Conservation (phyloP, 352 stramenopile species). For the Phytophthora syringae region DNA sequence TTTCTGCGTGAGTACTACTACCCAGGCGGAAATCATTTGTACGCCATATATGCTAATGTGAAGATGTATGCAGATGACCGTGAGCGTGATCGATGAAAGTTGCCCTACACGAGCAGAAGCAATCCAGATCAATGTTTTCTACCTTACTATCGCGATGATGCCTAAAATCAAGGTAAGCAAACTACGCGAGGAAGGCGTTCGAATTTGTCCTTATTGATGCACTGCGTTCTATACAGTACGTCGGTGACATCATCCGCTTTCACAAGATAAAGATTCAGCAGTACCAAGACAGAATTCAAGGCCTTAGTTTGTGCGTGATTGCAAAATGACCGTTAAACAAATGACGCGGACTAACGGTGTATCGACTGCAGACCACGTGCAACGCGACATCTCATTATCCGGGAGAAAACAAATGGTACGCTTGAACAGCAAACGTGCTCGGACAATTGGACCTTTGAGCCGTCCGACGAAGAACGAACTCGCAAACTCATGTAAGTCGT, state of each 20-base stretch:
- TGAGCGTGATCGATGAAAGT: slow-evolving; percentile 74
- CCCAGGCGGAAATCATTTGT: background rate
- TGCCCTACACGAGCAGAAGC: slow-evolving; percentile 55
- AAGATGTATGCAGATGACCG: slow-evolving; percentile 57
- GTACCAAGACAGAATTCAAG: slow-evolving; percentile 65
- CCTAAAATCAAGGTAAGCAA: slow-evolving; percentile 60
- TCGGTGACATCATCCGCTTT: slow-evolving; percentile 82
- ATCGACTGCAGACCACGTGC: slow-evolving; percentile 27
- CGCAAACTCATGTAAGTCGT: slow-evolving; percentile 48
- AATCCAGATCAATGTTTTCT: slow-evolving; percentile 75
- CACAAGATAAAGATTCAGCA: slow-evolving; percentile 77
- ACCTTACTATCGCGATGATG: slow-evolving; percentile 61
- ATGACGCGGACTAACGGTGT: background rate
- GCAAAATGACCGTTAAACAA: background rate
- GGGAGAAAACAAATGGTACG: slow-evolving; percentile 30
- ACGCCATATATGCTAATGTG: no score
- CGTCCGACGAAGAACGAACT: slow-evolving; percentile 52
- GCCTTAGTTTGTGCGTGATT: slow-evolving; percentile 51
- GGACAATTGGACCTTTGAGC: slow-evolving; percentile 68
- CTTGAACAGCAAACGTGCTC: slow-evolving; percentile 60
- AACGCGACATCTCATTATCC: slow-evolving; percentile 70
- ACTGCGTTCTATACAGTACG: slow-evolving; percentile 38
- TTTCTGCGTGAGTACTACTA: slow-evolving; percentile 57
- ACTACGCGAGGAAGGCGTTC: background rate
- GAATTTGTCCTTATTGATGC: background rate